Conservation (phyloP, 169 alveolate genomes). For the Cryptosporidium andersoni region DNA sequence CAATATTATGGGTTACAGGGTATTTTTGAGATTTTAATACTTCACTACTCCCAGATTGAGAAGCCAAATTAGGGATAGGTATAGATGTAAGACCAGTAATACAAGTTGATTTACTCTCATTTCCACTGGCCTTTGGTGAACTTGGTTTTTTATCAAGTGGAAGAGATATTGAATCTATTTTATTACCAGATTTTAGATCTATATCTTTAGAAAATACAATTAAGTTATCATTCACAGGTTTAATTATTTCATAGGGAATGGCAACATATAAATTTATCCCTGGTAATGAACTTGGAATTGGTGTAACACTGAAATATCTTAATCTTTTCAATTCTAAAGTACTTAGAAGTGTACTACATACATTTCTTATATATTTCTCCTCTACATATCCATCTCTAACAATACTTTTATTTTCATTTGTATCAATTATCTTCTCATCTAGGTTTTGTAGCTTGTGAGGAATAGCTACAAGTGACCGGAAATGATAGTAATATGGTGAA, state of each 20-base stretch:
- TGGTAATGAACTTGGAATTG: slow-evolving; percentile 41
- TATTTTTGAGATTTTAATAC: too few relatives aligned
- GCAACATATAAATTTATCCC: slow-evolving; percentile 55
- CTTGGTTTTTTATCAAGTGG: too few relatives aligned
- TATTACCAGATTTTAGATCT: too few relatives aligned
- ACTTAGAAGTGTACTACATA: slow-evolving; percentile 22
- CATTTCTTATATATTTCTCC: slow-evolving; percentile 52
- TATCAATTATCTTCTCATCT: background rate
- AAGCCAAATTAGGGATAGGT: too few relatives aligned
- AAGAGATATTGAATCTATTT: too few relatives aligned
- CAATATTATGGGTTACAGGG: too few relatives aligned
- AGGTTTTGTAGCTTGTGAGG: background rate
- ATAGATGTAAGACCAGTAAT: too few relatives aligned
- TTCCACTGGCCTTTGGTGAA: too few relatives aligned
- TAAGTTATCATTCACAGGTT: too few relatives aligned
- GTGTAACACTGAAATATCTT: slow-evolving; percentile 22
- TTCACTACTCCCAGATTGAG: too few relatives aligned
- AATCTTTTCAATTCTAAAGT: slow-evolving; percentile 59
- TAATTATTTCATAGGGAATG: slow-evolving; percentile 20
- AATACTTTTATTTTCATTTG: background rate
- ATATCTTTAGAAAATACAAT: too few relatives aligned
- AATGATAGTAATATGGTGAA: slow-evolving; percentile 48
- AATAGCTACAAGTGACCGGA: slow-evolving; percentile 19
- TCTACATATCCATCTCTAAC: background rate
- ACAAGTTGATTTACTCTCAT: too few relatives aligned